Base-by-base conservation (phyloP, 176 grass and related monocot species). In the barley (Hordeum vulgare) region DNA sequence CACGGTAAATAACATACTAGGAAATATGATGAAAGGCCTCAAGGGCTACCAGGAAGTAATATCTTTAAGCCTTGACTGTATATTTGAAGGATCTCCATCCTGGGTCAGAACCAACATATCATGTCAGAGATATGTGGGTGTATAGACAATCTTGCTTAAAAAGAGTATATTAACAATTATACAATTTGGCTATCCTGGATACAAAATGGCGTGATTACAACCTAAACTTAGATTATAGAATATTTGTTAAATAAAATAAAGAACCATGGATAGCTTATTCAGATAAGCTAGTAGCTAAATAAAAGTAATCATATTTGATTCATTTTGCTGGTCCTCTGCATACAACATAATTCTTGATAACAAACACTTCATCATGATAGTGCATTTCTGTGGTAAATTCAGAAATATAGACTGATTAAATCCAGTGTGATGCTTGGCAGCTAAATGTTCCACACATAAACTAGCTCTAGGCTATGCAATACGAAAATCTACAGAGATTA, bases 21-120 rank as follows among this genome's bases (percentile, higher is more conserved):
- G 24, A 33, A 13, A 62, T 17, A 21, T 58, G 11, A 1, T 13
- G 36, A 59, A 23, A 81, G 67, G 24, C 82, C 60, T 39, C 21
- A 9, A 82, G 23, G 25, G n/a, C 68, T 84, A 92, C 87, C 87
- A 89, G 47, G 73, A 10, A 37, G 80, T 0, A 25, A 92, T 87
- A 36, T 78, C 84, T 72, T n/a, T 45, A 77, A 92, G 51, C 60
- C 40, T 84, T 13, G 84, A 68, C 14, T 87, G 68, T 31, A 86
- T 71, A 73, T 62, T 57, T 79, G 82, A 78, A 82, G 75, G 21
- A 61, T 76, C 44, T 51, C 76, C 84, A 26, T 75, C 86, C 66
- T 59, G 40, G 18, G 26, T 78, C 57, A 81, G 80, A 20, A 54
- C 0, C 59, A 66, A 66, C 65, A 78, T 81, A 60, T 15, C 14